Conservation (phyloP, 2,329 filamentous ascomycete genomes). For the Fusarium pseudoanthophilum region DNA sequence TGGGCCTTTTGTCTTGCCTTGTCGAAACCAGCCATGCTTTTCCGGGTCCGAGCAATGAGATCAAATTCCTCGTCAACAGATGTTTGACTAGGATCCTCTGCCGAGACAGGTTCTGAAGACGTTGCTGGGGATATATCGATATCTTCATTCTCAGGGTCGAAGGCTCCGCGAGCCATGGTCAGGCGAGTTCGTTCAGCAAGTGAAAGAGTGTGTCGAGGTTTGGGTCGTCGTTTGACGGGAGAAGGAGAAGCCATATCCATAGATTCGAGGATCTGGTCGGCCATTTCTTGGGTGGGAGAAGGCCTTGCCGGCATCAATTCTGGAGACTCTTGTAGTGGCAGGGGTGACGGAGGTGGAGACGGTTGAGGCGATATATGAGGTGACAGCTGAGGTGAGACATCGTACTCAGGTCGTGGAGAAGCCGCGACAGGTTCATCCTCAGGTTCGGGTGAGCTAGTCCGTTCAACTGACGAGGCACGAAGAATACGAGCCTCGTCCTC, state of each 20-base stretch:
- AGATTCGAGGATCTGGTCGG: conserved; percentile 66
- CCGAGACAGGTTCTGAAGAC: conserved; percentile 5
- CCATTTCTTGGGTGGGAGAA: conserved; percentile 58
- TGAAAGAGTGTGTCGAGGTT: conserved; percentile 66
- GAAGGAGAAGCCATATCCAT: conserved; percentile 67
- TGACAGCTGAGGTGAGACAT: conserved; percentile 12
- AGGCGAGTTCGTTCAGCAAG: conserved; percentile 83
- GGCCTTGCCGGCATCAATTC: conserved; percentile 19
- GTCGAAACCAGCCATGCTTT: conserved; percentile 71
- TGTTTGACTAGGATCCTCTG: conserved; percentile 35
- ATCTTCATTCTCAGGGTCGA: conserved; percentile 47
- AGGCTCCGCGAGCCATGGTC: conserved; percentile 76
- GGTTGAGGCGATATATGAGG: conserved; percentile 14
- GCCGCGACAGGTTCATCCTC: conserved; percentile 30
- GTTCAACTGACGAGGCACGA: conserved; percentile 32
- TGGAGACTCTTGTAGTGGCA: conserved; percentile 18
- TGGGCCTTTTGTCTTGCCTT: conserved; percentile 70
- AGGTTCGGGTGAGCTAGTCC: conserved; percentile 32
- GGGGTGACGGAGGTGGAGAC: conserved; percentile 3
- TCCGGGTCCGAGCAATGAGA: conserved; percentile 66
- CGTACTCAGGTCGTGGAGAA: conserved; percentile 26
- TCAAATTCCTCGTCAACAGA: conserved; percentile 51
- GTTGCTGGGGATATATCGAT: conserved; percentile 38
- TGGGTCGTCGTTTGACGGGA: conserved; percentile 59
- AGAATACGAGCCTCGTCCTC: conserved; percentile 35